Evolutionary conservation across 2,329 filamentous ascomycete genomes (phyloP), one percentile per base, ranked within the genome.

Genomic region (Phaeosphaeriaceae sp.): DNA sequence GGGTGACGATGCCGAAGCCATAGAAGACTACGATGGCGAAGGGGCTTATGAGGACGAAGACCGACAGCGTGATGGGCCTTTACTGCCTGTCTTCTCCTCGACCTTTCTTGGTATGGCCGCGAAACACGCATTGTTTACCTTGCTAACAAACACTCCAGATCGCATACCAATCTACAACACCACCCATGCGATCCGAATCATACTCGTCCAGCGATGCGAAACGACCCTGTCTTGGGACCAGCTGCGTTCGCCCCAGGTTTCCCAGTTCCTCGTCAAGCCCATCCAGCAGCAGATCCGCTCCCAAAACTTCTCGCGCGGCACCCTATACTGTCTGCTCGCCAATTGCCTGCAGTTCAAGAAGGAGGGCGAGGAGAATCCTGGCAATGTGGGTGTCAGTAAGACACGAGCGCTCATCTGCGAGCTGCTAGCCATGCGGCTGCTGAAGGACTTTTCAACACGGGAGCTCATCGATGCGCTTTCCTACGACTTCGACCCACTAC

Each of bases 201-300:
- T 97, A 56, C 89, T 98, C 59, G 86, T 91, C 65, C 85, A 91
- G 58, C 88, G 91, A 73, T 96, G 92, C 77, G 94, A 98, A 80
- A 97, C 93, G 1, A 94, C 92, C 0, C 81, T 98, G 51, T 90
- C 92, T 17, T 98, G 93, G 93, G 94, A 98, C 64, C 94, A 98
- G 76, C 83, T 98, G 62, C 88, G 93, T 63, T 96, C 93, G n/a
- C 94, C 94, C 2, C 94, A 98, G 75, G 90, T 98, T 56, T 97
- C 93, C 17, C 93, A 97, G 74, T 98, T 98, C 75, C 85, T 98
- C 36, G 86, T 97, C 73, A 97, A 97, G 81, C 94, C 94, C 2
- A 95, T 97, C 82, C 92, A 95, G 77, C 91, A 95, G 74, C 90
- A 94, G 76, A 93, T 97, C 62, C 88, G 90, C 60, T 84, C 87